phyloP scores from a whole-genome alignment of 306 rosid genomes.

The Sindora glabra region DNA sequence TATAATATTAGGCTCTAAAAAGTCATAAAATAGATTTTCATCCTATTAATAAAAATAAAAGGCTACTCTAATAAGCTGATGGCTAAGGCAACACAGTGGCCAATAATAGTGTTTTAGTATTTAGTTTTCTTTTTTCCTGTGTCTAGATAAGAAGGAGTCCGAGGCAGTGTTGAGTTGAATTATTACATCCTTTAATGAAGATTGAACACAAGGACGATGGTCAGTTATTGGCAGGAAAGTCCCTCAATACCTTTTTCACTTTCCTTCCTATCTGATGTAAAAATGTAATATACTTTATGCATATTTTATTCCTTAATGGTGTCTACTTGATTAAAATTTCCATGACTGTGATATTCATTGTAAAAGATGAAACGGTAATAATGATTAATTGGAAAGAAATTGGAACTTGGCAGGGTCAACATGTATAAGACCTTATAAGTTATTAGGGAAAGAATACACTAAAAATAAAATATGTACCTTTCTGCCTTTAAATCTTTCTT shows the following conservation, averaged over 20 bases:
- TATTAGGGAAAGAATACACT: neutral
- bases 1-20: too few relatives aligned
- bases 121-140: neutral
- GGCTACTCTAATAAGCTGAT: neutral
- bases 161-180: neutral
- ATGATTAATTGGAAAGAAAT: neutral
- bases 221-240: neutral
- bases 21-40: neutral
- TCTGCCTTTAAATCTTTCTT: conserved; percentile 75
- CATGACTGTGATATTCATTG: conserved; percentile 2
- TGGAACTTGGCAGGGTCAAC: neutral
- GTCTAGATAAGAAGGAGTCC: neutral
- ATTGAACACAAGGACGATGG: neutral
- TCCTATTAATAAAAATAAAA: neutral
- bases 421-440: neutral
- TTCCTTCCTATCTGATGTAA: neutral
- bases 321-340: neutral
- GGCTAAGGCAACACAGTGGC: neutral
- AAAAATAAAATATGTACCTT: conserved; percentile 40
- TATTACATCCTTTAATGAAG: neutral
- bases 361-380: neutral
- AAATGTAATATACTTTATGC: neutral
- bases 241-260: neutral
- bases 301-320: neutral
- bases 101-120: too few relatives aligned